Evolutionary conservation across 1,284 basidiomycete genomes (phyloP).

Genomic region (Trichosporon ovoides): DNA sequence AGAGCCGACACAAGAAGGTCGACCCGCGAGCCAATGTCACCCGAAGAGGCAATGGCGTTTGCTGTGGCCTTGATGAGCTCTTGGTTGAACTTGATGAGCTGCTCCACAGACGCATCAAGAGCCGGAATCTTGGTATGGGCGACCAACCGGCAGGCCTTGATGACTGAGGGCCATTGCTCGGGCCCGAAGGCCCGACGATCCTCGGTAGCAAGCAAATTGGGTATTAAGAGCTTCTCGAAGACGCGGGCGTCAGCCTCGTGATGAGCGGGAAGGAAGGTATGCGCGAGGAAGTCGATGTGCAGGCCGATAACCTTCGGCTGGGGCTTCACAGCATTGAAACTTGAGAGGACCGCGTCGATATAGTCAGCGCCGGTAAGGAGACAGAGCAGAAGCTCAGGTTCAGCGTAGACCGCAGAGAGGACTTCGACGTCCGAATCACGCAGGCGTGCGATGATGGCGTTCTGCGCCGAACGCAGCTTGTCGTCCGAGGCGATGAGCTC

Average conservation of each 20-base stretch:
- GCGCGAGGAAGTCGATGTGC: conserved; percentile 62
- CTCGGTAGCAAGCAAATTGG: conserved; percentile 67
- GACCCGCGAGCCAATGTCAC: conserved; percentile 18
- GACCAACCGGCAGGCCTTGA: conserved; percentile 13
- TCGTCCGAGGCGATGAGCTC: conserved; percentile 16
- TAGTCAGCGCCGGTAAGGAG: conserved; percentile 52
- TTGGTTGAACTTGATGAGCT: conserved; percentile 17
- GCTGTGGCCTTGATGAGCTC: conserved; percentile 15
- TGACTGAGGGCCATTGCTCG: conserved; percentile 55
- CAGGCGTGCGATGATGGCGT: conserved; percentile 55
- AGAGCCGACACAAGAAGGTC: conserved; percentile 15
- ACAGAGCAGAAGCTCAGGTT: conserved; percentile 52
- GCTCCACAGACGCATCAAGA: conserved; percentile 7
- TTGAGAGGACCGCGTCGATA: conserved; percentile 54
- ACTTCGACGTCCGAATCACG: conserved; percentile 62
- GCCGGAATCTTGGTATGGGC: conserved; percentile 11
- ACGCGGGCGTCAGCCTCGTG: conserved; percentile 50
- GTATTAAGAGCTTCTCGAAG: conserved; percentile 63
- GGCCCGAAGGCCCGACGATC: conserved; percentile 60
- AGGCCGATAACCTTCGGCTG: conserved; percentile 48
- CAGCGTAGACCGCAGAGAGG: conserved; percentile 61
- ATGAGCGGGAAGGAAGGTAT: conserved; percentile 50
- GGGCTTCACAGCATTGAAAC: conserved; percentile 49
- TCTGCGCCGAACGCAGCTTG: conserved; percentile 31
- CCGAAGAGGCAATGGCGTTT: conserved; percentile 12